A percentile compares a stretch with the other conserved stretches of the same genome.
Conservation (phyloP, 805 yeast genomes). For the Saccharomyces mikatae region DNA sequence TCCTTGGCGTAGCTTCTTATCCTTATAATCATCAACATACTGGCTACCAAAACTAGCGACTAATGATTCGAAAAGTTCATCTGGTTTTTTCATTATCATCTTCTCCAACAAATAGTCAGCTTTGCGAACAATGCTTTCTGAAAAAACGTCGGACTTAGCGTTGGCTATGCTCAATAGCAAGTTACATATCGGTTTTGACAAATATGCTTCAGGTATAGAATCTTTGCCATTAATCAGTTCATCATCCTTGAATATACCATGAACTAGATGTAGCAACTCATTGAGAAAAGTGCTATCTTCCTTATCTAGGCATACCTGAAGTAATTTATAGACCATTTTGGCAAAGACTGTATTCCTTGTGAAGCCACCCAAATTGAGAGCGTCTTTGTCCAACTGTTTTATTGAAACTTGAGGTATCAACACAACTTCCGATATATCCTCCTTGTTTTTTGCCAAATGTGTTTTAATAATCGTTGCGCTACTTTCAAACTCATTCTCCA, state of each 20-base stretch:
- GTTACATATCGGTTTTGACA: constrained; percentile 50
- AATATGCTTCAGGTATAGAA: constrained; percentile 38
- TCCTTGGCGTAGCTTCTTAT: constrained; percentile 37
- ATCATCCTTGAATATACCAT: constrained; percentile 52
- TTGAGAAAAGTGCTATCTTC: constrained; percentile 49
- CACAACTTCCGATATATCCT: constrained; percentile 37
- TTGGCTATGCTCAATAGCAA: constrained; percentile 45
- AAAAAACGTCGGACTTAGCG: constrained; percentile 34
- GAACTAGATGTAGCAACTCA: constrained; percentile 58
- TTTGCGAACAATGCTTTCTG: constrained; percentile 42
- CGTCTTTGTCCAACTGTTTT: constrained; percentile 24
- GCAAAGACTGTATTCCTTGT: constrained; percentile 47
- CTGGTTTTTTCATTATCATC: constrained; percentile 41
- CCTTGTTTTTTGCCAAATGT: constrained; percentile 35
- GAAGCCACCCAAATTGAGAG: constrained; percentile 41
- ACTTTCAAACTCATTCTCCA: constrained; percentile 45
- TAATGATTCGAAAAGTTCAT: constrained; percentile 43
- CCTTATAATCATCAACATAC: constrained; percentile 42
- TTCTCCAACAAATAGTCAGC: constrained; percentile 50
- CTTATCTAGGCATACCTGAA: constrained; percentile 44
- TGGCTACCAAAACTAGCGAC: constrained; percentile 50
- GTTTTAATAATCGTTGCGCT: constrained; percentile 41
- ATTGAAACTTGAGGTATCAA: constrained; percentile 39
- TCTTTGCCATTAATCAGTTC: constrained; percentile 35
- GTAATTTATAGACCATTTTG: constrained; percentile 48